Conservation (phyloP, 2,329 filamentous ascomycete genomes). For the Colletotrichum musicola region DNA sequence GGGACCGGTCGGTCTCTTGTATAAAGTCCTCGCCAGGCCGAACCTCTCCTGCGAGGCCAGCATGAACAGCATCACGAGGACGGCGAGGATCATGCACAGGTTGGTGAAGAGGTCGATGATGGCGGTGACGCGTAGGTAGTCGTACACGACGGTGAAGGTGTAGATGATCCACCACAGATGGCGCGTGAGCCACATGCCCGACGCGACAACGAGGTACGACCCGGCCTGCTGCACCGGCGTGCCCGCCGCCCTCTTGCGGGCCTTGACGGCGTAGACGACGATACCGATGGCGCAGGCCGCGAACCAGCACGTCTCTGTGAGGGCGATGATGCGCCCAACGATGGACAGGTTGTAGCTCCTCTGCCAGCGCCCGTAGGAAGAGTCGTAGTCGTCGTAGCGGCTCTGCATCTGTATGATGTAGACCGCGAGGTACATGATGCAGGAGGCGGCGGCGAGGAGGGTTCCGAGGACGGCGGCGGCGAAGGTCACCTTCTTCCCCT, state of each 20-base stretch:
- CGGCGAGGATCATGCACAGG: conserved; percentile 44
- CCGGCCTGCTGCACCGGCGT: conserved; percentile 39
- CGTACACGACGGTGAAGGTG: not conserved
- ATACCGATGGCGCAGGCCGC: conserved; percentile 8
- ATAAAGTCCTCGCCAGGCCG: conserved; percentile 44
- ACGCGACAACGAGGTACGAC: conserved; percentile 42
- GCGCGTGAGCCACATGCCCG: conserved; percentile 44
- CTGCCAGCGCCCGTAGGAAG: not conserved
- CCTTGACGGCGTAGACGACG: conserved; percentile 19
- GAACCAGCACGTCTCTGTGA: not conserved
- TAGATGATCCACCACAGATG: conserved; percentile 42
- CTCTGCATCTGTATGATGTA: not conserved
- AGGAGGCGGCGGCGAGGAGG: conserved; percentile 15
- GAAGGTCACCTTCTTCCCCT: not conserved
- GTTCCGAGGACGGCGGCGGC: not conserved
- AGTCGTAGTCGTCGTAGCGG: not conserved
- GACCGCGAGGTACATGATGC: conserved; percentile 17
- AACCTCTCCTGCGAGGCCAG: conserved; percentile 44
- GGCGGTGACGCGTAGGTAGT: not conserved
- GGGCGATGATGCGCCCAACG: not conserved
- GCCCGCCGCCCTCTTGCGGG: conserved; percentile 22
- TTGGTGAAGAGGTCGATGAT: conserved; percentile 44
- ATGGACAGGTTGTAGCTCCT: not conserved
- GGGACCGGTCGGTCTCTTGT: not conserved
- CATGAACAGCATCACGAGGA: conserved; percentile 43